Evolutionary conservation across 805 yeast species (phyloP).

Genomic region (Pichia nakasei): DNA sequence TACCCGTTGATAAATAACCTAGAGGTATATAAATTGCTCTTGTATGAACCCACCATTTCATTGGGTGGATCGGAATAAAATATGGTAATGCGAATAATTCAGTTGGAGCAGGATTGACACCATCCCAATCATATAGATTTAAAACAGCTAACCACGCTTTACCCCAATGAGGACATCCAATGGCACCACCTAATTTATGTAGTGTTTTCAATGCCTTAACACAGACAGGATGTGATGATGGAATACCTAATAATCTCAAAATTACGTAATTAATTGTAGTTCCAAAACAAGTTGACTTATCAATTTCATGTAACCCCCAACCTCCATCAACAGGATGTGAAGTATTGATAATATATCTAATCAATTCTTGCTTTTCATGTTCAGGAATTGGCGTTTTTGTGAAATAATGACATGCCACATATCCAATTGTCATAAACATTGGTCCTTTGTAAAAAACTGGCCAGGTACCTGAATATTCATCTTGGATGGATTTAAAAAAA

Average conservation of each 20-base stretch:
- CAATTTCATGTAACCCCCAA: conserved; percentile 93
- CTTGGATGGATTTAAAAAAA: conserved; percentile 65
- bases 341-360: conserved; percentile 79
- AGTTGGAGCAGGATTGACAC: conserved; percentile 97
- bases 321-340: conserved; percentile 99
- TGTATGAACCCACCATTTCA: conserved; percentile 98
- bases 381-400: conserved; percentile 62
- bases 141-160: conserved; percentile 81
- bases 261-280: conserved; percentile 79
- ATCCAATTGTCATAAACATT: conserved; percentile 93
- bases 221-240: conserved; percentile 67
- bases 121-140: conserved; percentile 86
- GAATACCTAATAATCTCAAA: conserved; percentile 73
- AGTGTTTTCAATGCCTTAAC: conserved; percentile 66
- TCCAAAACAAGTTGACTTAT: conserved; percentile 92
- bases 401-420: conserved; percentile 64
- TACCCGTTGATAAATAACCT: conserved; percentile 64
- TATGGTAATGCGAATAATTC: conserved; percentile 89
- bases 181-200: conserved; percentile 75
- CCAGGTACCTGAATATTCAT: conserved; percentile 67
- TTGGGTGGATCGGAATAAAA: conserved; percentile 78
- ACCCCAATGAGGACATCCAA: conserved; percentile 95
- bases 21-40: conserved; percentile 83
- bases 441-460: conserved; percentile 96
- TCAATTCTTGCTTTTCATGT: conserved; percentile 57